Evolutionary conservation across 163 green algal genomes (phyloP).

Genomic region (Scenedesmus sp.): DNA sequence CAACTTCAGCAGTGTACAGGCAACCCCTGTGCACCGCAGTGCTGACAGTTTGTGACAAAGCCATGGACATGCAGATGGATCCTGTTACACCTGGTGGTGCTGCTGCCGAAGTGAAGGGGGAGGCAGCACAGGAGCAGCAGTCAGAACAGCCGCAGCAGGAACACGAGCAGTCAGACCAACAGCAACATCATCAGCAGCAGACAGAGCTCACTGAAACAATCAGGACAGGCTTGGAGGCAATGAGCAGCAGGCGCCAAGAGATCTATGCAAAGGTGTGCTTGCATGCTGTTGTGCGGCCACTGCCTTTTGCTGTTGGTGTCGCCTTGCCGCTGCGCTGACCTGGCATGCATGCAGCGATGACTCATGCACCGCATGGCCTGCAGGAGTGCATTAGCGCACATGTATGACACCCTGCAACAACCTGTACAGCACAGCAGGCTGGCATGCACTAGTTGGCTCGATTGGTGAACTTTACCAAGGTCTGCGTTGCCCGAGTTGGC

Average conservation of each 20-base stretch:
- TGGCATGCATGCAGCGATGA: background rate
- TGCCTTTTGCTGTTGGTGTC: background rate
- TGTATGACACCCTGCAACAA: no score
- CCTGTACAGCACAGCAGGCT: no score
- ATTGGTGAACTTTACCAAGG: no score
- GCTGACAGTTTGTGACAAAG: background rate
- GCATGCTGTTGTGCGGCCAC: background rate
- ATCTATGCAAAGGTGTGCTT: constrained; percentile 33
- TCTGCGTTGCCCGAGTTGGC: no score
- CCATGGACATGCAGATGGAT: background rate
- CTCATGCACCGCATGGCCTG: background rate
- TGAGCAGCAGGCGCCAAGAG: background rate
- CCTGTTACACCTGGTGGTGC: background rate
- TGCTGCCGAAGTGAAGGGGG: background rate
- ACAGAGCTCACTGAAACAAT: constrained; percentile 45
- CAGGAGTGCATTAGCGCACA: no score
- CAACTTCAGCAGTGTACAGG: no score
- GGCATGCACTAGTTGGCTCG: no score
- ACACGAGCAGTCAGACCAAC: constrained; percentile 21
- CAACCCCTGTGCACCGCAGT: no score
- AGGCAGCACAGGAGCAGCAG: background rate
- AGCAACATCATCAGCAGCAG: constrained; percentile 46
- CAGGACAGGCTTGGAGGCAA: constrained; percentile 9
- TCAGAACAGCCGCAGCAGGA: background rate
- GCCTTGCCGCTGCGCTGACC: background rate